Percentiles rank a stretch among this genome's conserved stretches.
These are phyloP conservation scores for Tephrocybe rancida DNA, from an alignment of 768 basidiomycete species.

Conservation along the genomic window DNA sequence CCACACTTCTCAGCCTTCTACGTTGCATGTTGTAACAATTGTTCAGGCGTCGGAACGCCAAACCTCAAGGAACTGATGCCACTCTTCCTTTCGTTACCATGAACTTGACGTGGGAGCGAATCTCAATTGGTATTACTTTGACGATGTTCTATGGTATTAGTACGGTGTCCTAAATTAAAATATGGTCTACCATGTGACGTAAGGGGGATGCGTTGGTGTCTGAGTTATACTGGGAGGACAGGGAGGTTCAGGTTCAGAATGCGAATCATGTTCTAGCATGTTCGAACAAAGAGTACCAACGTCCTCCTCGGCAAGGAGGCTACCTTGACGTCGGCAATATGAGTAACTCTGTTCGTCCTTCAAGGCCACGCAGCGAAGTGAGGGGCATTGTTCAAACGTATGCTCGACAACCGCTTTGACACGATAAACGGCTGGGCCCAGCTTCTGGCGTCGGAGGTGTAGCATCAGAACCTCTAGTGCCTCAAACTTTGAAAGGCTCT, in stretches of 20 bases:
- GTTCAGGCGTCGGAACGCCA: slow-evolving; percentile 38
- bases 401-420: slow-evolving; percentile 4
- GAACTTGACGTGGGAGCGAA: not conserved
- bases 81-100: slow-evolving; percentile 37
- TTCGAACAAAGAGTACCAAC: not conserved
- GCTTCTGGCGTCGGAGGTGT: not conserved
- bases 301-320: slow-evolving; percentile 1
- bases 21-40: not conserved
- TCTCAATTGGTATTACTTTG: not conserved
- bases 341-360: not conserved
- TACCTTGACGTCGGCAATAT: slow-evolving; percentile 8
- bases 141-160: not conserved
- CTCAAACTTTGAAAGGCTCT: slow-evolving; percentile 10
- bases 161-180: no score
- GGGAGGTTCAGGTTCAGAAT: not conserved
- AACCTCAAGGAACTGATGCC: slow-evolving; percentile 32
- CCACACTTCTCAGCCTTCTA: not conserved
- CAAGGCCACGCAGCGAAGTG: slow-evolving; percentile 12
- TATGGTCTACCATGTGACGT: not conserved
- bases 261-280: not conserved
- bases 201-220: not conserved
- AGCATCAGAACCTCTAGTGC: slow-evolving; percentile 9
- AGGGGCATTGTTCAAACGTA: slow-evolving; percentile 12
- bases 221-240: not conserved
- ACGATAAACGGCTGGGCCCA: not conserved